A percentile compares a stretch with the other conserved stretches of the same genome.
Conservation (phyloP, 495 filamentous ascomycete species). For the Staphylotrichum longicolle region DNA sequence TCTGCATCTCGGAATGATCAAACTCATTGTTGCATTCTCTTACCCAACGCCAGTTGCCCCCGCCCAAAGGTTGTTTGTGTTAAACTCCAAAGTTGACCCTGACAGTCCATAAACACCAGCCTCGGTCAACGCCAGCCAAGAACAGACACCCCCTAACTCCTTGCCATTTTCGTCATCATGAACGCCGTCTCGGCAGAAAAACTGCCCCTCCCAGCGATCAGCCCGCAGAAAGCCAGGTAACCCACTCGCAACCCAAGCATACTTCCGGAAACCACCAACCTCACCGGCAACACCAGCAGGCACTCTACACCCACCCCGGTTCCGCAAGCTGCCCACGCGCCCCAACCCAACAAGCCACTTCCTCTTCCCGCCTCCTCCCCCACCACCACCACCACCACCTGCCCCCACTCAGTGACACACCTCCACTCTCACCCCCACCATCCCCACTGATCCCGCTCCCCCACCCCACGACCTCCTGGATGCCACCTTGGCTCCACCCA, state of each 20-base stretch:
- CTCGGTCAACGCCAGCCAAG: no score
- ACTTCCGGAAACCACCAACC: neutral
- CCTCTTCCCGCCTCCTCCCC: slow-evolving; percentile 26
- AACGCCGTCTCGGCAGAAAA: no score
- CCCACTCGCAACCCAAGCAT: neutral
- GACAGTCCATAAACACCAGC: no score
- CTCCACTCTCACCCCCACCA: slow-evolving; percentile 7
- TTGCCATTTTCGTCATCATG: no score
- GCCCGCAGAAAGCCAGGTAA: neutral
- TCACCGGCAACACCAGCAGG: neutral
- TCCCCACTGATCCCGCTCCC: neutral
- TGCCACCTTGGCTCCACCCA: neutral
- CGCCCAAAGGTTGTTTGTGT: no score
- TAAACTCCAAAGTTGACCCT: no score
- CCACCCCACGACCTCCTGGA: slow-evolving; percentile 8
- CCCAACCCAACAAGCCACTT: slow-evolving; percentile 44
- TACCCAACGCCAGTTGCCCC: no score
- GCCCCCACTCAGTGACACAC: slow-evolving; percentile 1
- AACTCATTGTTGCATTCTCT: no score
- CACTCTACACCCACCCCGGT: slow-evolving; percentile 31
- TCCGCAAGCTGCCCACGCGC: slow-evolving; percentile 37
- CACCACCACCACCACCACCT: neutral
- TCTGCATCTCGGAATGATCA: no score
- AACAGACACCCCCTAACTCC: no score
- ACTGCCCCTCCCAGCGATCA: neutral